Evolutionary conservation across 140 eudicot genomes (phyloP), one percentile per base, ranked within the genome.

Genomic region (Cichorium intybus): DNA sequence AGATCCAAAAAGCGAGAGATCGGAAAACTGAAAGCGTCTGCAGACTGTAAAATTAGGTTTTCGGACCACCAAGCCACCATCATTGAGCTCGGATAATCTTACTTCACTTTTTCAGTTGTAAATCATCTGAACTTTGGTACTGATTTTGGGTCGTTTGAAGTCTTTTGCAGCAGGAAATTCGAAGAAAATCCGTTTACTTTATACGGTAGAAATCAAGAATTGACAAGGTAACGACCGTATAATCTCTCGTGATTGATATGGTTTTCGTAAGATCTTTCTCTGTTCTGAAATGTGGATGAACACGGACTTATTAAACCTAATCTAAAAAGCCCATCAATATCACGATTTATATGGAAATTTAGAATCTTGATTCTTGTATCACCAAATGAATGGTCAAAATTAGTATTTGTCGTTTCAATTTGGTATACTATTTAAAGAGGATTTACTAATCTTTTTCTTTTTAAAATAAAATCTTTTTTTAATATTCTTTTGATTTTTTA

Each of bases 1-100:
- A 72, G 77, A 72, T 72, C 70, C 35, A 43, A 22, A 34, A 34
- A 52, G 72, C 51, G 24, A 66, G 27, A 62, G 37, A 62, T 72
- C 49, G 57, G 47, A 47, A 71, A 70, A 48, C 7, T 16, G 53
- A 33, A 70, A 47, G 68, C 66, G 31, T 70, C 59, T 8, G 75
- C 46, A 29, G 54, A 46, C 24, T 33, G 71, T 34, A 22, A 23
- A 65, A 65, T 65, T 50, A 65, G 71, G 60, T 20, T 27, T 63
- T 63, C 3, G 47, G 10, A 20, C 64, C 49, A 59, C 28, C 43
- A 56, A 56, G 11, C 62, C 15, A 39, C 68, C 58, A 64, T 64
- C 71, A 66, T 66, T 66, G 37, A 66, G 71, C 24, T 66, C 24
- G 61, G 53, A 24, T 18, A 52, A 62, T 56, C 51, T 37, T 9